A percentile compares a stretch with the other conserved stretches of the same genome.
Evolutionary conservation across 2,329 filamentous ascomycete genomes (phyloP).

Genomic region (Cladobotryum protrusum): DNA sequence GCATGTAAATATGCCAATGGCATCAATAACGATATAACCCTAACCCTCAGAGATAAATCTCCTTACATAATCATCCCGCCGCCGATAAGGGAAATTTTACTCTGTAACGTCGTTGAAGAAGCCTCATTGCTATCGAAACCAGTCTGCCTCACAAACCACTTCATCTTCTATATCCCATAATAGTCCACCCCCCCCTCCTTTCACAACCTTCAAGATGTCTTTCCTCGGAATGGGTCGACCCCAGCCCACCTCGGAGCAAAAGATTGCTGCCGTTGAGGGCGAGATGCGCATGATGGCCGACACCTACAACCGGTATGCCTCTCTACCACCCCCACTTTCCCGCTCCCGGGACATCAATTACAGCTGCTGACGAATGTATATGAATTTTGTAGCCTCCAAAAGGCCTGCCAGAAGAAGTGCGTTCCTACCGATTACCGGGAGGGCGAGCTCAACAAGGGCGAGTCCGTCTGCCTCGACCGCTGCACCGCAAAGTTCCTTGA

Average conservation of each 20-base stretch:
- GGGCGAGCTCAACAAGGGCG: slow-evolving; percentile 95
- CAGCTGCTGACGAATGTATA: background rate
- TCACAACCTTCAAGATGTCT: slow-evolving; percentile 31
- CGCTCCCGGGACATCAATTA: background rate
- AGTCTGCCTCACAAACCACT: background rate
- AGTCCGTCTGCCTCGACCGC: slow-evolving; percentile 95
- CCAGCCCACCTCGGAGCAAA: slow-evolving; percentile 90
- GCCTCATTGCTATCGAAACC: background rate
- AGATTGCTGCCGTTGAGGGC: slow-evolving; percentile 91
- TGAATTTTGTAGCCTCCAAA: slow-evolving; percentile 57
- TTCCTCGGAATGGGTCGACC: slow-evolving; percentile 51
- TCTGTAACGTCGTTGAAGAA: background rate
- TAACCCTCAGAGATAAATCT: too few species aligned
- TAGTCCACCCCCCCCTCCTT: background rate
- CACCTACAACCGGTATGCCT: slow-evolving; percentile 87
- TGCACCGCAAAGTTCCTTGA: slow-evolving; percentile 99
- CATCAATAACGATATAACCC: too few species aligned
- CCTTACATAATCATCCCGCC: slow-evolving; percentile 21
- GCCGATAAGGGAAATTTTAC: slow-evolving; percentile 23
- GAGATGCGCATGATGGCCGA: slow-evolving; percentile 97
- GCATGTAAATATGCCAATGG: too few species aligned
- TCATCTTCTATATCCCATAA: background rate
- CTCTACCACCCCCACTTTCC: background rate
- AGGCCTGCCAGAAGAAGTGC: slow-evolving; percentile 91
- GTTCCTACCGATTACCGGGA: slow-evolving; percentile 90